Evolutionary conservation across 1,139 yeast genomes (phyloP).

Genomic region (Geotrichum fermentans): DNA sequence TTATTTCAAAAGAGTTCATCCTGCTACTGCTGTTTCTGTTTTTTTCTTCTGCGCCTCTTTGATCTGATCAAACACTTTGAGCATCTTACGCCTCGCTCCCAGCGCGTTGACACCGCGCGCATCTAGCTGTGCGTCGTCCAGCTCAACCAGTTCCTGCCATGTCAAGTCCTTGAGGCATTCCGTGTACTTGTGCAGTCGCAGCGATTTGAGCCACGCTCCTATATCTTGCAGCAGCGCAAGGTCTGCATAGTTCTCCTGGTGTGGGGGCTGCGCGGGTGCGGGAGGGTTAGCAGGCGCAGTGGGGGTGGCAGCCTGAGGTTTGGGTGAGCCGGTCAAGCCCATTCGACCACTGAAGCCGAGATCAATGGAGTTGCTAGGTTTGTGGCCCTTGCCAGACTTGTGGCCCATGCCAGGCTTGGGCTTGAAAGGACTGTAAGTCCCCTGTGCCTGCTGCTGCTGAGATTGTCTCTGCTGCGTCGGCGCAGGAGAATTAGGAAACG

Average conservation of each 20-base stretch:
- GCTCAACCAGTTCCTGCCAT: slow-evolving; percentile 75
- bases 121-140: slow-evolving; percentile 66
- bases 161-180: slow-evolving; percentile 67
- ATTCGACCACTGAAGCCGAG: not conserved
- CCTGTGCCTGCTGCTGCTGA: not conserved
- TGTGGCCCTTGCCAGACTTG: not conserved
- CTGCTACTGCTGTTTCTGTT: too few relatives aligned
- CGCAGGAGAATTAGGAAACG: not conserved
- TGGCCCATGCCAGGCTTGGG: too few relatives aligned
- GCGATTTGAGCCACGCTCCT: slow-evolving; percentile 86
- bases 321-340: not conserved
- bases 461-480: not conserved
- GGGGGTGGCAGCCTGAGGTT: not conserved
- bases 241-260: slow-evolving; percentile 40
- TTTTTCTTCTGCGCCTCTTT: slow-evolving; percentile 42
- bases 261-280: slow-evolving; percentile 2
- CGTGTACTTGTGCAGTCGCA: slow-evolving; percentile 90
- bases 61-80: slow-evolving; percentile 86
- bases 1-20: too few relatives aligned
- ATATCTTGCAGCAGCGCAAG: slow-evolving; percentile 65
- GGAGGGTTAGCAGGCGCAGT: too few relatives aligned
- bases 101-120: slow-evolving; percentile 82
- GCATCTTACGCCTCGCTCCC: slow-evolving; percentile 88
- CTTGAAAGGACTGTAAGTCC: too few relatives aligned
- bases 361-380: not conserved